Conservation (phyloP, 371 early-diverging fungal genomes). For the Fennellomyces sp. region DNA sequence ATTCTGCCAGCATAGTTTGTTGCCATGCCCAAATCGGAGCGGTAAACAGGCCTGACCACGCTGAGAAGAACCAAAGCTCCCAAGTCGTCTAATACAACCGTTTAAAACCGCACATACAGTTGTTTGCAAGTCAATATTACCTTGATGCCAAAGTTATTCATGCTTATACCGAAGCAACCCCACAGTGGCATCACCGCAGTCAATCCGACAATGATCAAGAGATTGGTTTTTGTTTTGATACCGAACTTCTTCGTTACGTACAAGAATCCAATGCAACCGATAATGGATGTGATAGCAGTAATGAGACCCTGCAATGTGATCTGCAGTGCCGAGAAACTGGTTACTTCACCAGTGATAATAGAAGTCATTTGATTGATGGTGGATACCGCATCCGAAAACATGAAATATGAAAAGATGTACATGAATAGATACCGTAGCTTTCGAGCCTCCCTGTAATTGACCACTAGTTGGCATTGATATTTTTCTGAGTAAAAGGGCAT, state of each 20-base stretch:
- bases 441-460: constrained; percentile 37
- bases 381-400: constrained; percentile 63
- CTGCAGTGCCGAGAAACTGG: constrained; percentile 38
- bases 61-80: constrained; percentile 57
- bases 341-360: constrained; percentile 47
- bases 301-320: constrained; percentile 44
- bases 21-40: constrained; percentile 63
- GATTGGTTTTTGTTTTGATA: constrained; percentile 44
- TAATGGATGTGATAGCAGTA: constrained; percentile 46
- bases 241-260: constrained; percentile 36
- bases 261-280: constrained; percentile 50
- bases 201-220: constrained; percentile 34
- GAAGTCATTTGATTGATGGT: constrained; percentile 50
- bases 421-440: constrained; percentile 51
- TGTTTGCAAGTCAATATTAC: not conserved
- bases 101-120: constrained; percentile 8
- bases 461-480: not conserved
- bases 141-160: constrained; percentile 42
- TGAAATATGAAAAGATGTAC: constrained; percentile 61
- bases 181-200: constrained; percentile 41
- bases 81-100: constrained; percentile 30
- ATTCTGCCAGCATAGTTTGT: constrained; percentile 61
- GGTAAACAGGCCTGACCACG: constrained; percentile 58
- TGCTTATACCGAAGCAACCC: constrained; percentile 54
- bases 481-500: not conserved